Evolutionary conservation across 495 filamentous ascomycete genomes (phyloP).

Genomic region (Friedmanniomyces endolithicus): DNA sequence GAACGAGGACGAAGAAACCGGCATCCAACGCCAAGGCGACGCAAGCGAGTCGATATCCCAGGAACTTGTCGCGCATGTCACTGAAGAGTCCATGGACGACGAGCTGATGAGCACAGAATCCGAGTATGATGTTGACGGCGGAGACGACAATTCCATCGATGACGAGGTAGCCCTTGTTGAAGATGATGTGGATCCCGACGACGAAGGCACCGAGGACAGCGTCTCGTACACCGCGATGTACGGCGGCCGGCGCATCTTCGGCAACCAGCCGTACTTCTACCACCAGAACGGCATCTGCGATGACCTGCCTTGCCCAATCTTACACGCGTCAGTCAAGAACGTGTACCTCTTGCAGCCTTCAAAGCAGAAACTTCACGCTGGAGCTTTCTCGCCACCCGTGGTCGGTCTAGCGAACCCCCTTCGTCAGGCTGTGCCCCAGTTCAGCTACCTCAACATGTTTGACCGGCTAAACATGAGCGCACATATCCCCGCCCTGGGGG

Average conservation of each 20-base stretch:
- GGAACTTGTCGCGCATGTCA: neutral
- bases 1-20: neutral
- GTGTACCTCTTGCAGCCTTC: constrained; percentile 24
- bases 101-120: neutral
- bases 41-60: neutral
- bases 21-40: neutral
- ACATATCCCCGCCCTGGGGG: constrained; percentile 63
- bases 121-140: neutral
- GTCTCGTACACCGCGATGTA: constrained; percentile 10
- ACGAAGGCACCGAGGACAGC: constrained; percentile 21
- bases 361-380: neutral
- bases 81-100: neutral
- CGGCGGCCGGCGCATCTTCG: constrained; percentile 5
- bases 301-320: constrained; percentile 17
- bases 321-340: constrained; percentile 23
- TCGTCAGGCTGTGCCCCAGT: constrained; percentile 30
- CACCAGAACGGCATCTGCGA: constrained; percentile 6
- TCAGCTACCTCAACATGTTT: constrained; percentile 28
- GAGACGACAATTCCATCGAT: neutral
- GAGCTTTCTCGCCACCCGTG: constrained; percentile 7
- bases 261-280: constrained; percentile 15
- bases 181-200: constrained; percentile 11
- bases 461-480: constrained; percentile 67
- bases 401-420: constrained; percentile 32
- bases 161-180: constrained; percentile 2